phyloP scores from a whole-genome alignment of 768 basidiomycete genomes.

The Mrakia hoshinonis region DNA sequence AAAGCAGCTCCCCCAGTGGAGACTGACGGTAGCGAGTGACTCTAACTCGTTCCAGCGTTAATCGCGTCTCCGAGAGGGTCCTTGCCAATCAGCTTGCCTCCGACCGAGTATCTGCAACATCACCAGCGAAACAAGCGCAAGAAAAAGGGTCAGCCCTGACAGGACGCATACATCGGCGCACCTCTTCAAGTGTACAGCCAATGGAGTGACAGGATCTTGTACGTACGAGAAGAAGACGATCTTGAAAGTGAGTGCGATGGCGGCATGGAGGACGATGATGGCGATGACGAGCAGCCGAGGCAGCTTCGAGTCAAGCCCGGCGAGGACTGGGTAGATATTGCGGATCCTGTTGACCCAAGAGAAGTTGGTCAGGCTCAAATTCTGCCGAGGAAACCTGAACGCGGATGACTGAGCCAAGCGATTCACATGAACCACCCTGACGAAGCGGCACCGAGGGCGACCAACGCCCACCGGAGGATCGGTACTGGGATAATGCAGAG shows the following conservation, averaged over 20 bases:
- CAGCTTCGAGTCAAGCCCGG: slow-evolving; percentile 76
- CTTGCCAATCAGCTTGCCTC: background rate
- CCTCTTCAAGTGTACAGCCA: background rate
- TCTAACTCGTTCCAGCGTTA: background rate
- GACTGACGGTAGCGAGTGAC: background rate
- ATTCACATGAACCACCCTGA: slow-evolving; percentile 76
- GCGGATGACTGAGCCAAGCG: slow-evolving; percentile 21
- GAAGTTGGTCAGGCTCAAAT: no score
- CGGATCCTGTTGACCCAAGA: slow-evolving; percentile 33
- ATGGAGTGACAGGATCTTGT: background rate
- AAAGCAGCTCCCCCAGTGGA: background rate
- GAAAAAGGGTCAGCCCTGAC: background rate
- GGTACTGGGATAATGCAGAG: slow-evolving; percentile 79
- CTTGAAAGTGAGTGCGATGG: slow-evolving; percentile 76
- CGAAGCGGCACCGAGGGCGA: slow-evolving; percentile 59
- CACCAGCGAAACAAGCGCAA: background rate
- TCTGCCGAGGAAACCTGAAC: background rate
- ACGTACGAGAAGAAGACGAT: slow-evolving; percentile 52
- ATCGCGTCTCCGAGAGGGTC: slow-evolving; percentile 1
- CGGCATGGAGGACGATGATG: slow-evolving; percentile 65
- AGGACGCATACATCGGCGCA: background rate
- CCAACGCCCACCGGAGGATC: slow-evolving; percentile 71
- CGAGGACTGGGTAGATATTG: slow-evolving; percentile 79
- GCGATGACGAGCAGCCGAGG: slow-evolving; percentile 72
- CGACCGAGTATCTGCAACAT: background rate